phyloP scores from a whole-genome alignment of 176 grass and related monocot species.

The Alopecurus myosuroides region DNA sequence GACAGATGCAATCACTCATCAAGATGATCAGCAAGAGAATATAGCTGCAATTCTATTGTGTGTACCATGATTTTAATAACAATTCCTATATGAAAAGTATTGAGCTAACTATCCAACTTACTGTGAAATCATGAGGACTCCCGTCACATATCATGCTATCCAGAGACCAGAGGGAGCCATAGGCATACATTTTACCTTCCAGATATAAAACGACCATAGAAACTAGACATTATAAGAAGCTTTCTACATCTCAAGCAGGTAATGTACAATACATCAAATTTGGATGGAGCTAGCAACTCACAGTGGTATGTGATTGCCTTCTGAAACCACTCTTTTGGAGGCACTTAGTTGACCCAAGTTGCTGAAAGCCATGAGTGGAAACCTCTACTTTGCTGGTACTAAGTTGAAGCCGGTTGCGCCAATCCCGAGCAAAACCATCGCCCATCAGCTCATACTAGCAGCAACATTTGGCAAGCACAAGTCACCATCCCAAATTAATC shows the following conservation, averaged over 20 bases:
- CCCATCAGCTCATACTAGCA: background rate
- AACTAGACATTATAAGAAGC: background rate
- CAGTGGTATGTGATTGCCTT: conserved; percentile 6
- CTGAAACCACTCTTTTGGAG: background rate
- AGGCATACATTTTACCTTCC: background rate
- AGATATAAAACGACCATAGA: background rate
- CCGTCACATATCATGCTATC: background rate
- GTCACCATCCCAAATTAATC: conserved; percentile 17
- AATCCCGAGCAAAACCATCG: background rate
- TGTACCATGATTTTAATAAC: background rate
- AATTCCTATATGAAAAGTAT: background rate
- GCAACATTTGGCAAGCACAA: conserved; percentile 5
- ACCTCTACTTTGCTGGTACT: background rate
- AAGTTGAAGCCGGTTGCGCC: background rate
- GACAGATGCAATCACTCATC: background rate
- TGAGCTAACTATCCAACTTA: background rate
- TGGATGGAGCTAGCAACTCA: conserved; percentile 15
- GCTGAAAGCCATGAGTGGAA: conserved; percentile 3
- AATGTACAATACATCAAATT: conserved; percentile 1
- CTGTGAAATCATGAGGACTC: background rate
- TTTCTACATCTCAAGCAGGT: conserved; percentile 4
- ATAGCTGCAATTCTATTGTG: background rate
- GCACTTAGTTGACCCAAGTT: background rate
- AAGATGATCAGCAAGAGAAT: background rate
- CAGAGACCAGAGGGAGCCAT: background rate